A percentile compares a stretch with the other conserved stretches of the same genome.
phyloP scores from a whole-genome alignment of 352 stramenopile species.

The Chrysophaeum taylorii region DNA sequence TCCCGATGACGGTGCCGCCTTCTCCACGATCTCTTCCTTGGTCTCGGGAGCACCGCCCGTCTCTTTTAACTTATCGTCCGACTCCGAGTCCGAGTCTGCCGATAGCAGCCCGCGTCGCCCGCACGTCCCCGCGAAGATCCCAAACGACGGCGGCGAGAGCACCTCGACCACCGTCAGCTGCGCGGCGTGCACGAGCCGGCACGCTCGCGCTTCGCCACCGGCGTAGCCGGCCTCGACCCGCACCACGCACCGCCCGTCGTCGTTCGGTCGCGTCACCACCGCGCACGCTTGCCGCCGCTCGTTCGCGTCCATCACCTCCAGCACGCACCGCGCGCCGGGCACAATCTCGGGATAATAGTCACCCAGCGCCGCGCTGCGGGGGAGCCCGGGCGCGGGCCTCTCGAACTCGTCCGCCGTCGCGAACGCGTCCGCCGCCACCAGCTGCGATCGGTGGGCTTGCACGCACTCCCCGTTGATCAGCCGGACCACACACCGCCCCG shows the following conservation, averaged over 20 bases:
- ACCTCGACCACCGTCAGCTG: background rate
- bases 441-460: background rate
- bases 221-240: background rate
- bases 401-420: background rate
- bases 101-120: background rate
- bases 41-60: too few species aligned
- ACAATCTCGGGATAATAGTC: too few species aligned
- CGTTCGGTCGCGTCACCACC: background rate
- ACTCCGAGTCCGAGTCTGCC: background rate
- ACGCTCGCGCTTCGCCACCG: background rate
- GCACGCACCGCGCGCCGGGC: too few species aligned
- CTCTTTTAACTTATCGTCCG: background rate
- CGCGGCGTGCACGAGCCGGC: slow-evolving; percentile 4
- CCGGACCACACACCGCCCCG: background rate
- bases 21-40: background rate
- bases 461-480: background rate
- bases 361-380: too few species aligned
- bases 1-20: slow-evolving; percentile 12
- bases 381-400: too few species aligned
- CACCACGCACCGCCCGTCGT: background rate
- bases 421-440: background rate
- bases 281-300: background rate
- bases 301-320: background rate
- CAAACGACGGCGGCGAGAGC: background rate
- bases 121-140: background rate